phyloP scores from a whole-genome alignment of 2,329 filamentous ascomycete genomes.

The Sporothrix humicola region DNA sequence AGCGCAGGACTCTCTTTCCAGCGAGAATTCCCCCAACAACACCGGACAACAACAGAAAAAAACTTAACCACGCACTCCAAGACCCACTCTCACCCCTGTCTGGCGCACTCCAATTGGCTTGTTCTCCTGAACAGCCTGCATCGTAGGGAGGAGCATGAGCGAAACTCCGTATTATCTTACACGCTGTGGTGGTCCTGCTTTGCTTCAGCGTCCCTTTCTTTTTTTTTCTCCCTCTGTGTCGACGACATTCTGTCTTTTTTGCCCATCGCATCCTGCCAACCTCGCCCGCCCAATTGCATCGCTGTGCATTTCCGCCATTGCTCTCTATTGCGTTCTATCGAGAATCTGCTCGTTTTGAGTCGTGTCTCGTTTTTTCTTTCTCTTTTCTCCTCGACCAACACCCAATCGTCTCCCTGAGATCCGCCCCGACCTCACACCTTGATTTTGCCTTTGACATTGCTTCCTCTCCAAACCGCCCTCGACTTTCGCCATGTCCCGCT shows the following conservation, averaged over 20 bases:
- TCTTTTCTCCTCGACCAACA: background rate
- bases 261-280: conserved; percentile 25
- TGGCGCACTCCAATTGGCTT: conserved; percentile 24
- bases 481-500: conserved; percentile 51
- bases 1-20: conserved; percentile 26
- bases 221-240: background rate
- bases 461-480: background rate
- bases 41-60: conserved; percentile 29
- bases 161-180: conserved; percentile 25
- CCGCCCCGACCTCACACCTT: background rate
- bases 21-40: conserved; percentile 34
- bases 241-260: conserved; percentile 27
- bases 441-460: background rate
- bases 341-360: background rate
- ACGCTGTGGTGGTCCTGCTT: background rate
- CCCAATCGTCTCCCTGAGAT: background rate
- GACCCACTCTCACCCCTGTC: conserved; percentile 24
- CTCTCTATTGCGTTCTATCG: background rate
- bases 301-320: background rate
- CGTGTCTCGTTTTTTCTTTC: background rate
- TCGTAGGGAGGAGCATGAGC: conserved; percentile 12
- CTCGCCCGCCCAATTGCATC: conserved; percentile 20
- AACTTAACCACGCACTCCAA: conserved; percentile 29
- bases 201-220: conserved; percentile 29
- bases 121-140: conserved; percentile 2